A percentile compares a stretch with the other conserved stretches of the same genome.
These are phyloP conservation scores for Flaveria floridana DNA, from an alignment of 140 eudicot species.

Conservation along the genomic window DNA sequence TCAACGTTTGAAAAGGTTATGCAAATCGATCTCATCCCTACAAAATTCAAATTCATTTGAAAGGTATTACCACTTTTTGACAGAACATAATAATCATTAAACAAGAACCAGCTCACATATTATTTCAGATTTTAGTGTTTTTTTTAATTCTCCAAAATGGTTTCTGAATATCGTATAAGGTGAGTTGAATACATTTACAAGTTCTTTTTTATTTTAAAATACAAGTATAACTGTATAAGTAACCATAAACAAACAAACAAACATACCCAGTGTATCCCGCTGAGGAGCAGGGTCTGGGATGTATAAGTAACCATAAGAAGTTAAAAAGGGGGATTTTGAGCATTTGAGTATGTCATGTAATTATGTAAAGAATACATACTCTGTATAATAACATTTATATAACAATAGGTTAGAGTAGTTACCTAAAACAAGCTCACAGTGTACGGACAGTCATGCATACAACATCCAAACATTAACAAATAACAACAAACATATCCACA, in stretches of 20 bases:
- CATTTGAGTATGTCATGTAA: too few species aligned
- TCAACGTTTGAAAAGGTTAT: slow-evolving; percentile 28
- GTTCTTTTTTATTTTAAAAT: too few species aligned
- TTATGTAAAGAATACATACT: too few species aligned
- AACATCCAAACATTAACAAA: not conserved
- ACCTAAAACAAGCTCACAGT: not conserved
- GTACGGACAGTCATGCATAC: slow-evolving; percentile 16
- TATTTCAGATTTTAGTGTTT: not conserved
- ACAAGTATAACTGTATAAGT: not conserved
- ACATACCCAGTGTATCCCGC: too few species aligned
- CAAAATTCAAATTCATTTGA: slow-evolving; percentile 11
- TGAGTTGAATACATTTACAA: too few species aligned
- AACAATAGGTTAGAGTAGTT: not conserved
- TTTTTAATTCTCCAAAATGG: not conserved
- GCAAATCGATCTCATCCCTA: slow-evolving; percentile 8
- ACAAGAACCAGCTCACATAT: slow-evolving; percentile 17
- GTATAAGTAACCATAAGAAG: not conserved
- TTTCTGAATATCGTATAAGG: not conserved
- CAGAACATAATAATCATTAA: not conserved
- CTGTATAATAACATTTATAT: too few species aligned
- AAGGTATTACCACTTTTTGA: slow-evolving; percentile 32
- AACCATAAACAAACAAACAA: too few species aligned
- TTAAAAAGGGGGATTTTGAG: too few species aligned
- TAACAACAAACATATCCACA: not conserved
- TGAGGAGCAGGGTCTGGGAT: too few species aligned